phyloP scores from a whole-genome alignment of 2,329 filamentous ascomycete genomes.

The Apiospora sp. region DNA sequence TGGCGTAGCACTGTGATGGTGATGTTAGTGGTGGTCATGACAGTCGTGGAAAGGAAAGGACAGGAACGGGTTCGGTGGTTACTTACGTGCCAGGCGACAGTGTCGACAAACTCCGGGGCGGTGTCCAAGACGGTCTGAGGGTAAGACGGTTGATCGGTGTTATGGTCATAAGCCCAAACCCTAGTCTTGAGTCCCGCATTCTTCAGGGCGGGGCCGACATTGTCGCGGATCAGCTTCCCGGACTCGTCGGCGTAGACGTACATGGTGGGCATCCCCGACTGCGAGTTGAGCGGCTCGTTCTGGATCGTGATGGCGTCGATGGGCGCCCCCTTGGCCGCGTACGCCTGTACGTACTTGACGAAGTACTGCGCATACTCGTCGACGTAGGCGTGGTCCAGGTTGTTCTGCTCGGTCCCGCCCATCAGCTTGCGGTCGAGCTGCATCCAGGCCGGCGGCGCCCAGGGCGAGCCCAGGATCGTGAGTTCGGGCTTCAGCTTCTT shows the following conservation, averaged over 20 bases:
- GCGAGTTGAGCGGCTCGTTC: constrained; percentile 53
- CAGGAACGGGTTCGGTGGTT: too few relatives aligned
- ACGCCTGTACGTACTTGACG: constrained; percentile 52
- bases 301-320: constrained; percentile 54
- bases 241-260: constrained; percentile 49
- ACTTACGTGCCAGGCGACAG: constrained; percentile 48
- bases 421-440: constrained; percentile 41
- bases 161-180: constrained; percentile 58
- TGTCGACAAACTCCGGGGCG: constrained; percentile 42
- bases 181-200: constrained; percentile 48
- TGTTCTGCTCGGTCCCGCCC: constrained; percentile 41
- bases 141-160: constrained; percentile 46
- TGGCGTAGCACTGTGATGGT: constrained; percentile 44
- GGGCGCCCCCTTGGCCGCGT: constrained; percentile 42
- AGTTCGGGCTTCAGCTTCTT: constrained; percentile 44
- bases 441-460: constrained; percentile 54
- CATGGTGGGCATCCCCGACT: constrained; percentile 48
- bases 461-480: constrained; percentile 48
- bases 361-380: constrained; percentile 47
- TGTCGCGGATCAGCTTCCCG: constrained; percentile 46
- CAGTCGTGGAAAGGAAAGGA: neutral
- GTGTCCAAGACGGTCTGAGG: constrained; percentile 48
- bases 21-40: neutral
- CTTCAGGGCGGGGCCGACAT: constrained; percentile 48
- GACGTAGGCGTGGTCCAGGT: constrained; percentile 48